These are phyloP conservation scores for Cytospora chrysosperma DNA, from an alignment of 2,329 filamentous ascomycete genomes.

Conservation along the genomic window DNA sequence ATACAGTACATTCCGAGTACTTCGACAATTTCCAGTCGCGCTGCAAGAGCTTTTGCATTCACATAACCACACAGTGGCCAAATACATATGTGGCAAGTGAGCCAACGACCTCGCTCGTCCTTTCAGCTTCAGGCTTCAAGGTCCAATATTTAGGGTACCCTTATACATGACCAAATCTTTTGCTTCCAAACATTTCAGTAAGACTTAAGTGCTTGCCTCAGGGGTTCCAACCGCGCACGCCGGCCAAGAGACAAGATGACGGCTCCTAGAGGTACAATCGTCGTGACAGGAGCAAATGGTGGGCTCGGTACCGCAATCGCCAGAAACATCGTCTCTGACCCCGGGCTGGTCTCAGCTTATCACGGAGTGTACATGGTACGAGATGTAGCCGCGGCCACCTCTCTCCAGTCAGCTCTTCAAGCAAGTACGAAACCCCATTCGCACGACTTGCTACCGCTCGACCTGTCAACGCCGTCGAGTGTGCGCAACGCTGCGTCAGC, in stretches of 20 bases:
- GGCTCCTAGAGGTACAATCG: slow-evolving; percentile 30
- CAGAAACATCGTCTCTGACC: slow-evolving; percentile 30
- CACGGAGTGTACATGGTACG: slow-evolving; percentile 39
- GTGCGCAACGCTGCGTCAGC: slow-evolving; percentile 30
- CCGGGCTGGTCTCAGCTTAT: slow-evolving; percentile 35
- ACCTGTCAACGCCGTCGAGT: slow-evolving; percentile 32
- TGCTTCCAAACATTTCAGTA: too few relatives aligned
- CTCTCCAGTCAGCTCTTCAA: slow-evolving; percentile 30
- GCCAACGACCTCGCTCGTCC: too few relatives aligned
- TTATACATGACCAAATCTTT: too few relatives aligned
- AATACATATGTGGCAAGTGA: too few relatives aligned
- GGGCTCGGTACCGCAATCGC: slow-evolving; percentile 40
- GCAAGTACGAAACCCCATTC: slow-evolving; percentile 28
- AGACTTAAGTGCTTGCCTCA: too few relatives aligned
- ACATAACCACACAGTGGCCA: too few relatives aligned
- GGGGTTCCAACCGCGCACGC: too few relatives aligned
- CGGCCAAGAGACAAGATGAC: not conserved
- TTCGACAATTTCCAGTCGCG: too few relatives aligned
- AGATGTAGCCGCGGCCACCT: slow-evolving; percentile 32
- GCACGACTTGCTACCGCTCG: slow-evolving; percentile 35
- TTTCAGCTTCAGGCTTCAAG: too few relatives aligned
- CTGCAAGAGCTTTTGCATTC: too few relatives aligned
- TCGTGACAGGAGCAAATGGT: slow-evolving; percentile 41
- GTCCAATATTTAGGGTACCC: too few relatives aligned
- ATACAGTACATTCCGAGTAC: too few relatives aligned